These are phyloP conservation scores for Verticillium albo-atrum DNA, from an alignment of 2,329 filamentous ascomycete genomes.

Conservation along the genomic window DNA sequence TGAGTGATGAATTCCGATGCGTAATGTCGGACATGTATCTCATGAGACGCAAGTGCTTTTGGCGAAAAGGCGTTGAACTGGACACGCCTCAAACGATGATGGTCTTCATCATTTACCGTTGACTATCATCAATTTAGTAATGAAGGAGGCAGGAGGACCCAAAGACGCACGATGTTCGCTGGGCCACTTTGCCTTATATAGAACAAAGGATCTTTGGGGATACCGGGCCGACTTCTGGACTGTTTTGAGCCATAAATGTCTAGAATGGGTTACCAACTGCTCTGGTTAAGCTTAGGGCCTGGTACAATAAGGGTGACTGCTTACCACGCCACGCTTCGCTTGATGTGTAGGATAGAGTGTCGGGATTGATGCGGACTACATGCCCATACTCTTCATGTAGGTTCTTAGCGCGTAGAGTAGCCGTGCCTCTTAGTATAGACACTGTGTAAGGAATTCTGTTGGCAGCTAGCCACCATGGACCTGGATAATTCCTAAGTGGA, in stretches of 20 bases:
- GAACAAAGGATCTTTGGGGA: neutral
- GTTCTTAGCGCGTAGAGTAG: conserved; percentile 17
- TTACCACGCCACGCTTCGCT: conserved; percentile 21
- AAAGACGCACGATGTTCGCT: neutral
- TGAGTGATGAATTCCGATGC: neutral
- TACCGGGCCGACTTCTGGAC: neutral
- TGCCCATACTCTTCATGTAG: conserved; percentile 36
- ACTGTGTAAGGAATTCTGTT: neutral
- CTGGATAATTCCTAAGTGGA: conserved; percentile 23
- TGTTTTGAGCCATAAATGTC: neutral
- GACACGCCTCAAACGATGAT: conserved; percentile 1
- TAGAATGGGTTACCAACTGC: neutral
- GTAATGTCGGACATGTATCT: neutral
- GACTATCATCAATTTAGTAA: neutral
- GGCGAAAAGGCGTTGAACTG: conserved; percentile 4
- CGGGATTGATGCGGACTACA: conserved; percentile 40
- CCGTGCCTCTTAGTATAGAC: conserved; percentile 13
- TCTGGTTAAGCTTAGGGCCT: neutral
- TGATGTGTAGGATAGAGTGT: conserved; percentile 39
- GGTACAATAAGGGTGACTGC: neutral
- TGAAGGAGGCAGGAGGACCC: neutral
- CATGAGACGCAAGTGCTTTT: conserved; percentile 2
- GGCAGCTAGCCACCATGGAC: conserved; percentile 11
- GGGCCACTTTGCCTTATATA: neutral
- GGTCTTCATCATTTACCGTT: neutral